phyloP scores from a whole-genome alignment of 2,329 filamentous ascomycete species.

The Cercospora zeae-maydis region DNA sequence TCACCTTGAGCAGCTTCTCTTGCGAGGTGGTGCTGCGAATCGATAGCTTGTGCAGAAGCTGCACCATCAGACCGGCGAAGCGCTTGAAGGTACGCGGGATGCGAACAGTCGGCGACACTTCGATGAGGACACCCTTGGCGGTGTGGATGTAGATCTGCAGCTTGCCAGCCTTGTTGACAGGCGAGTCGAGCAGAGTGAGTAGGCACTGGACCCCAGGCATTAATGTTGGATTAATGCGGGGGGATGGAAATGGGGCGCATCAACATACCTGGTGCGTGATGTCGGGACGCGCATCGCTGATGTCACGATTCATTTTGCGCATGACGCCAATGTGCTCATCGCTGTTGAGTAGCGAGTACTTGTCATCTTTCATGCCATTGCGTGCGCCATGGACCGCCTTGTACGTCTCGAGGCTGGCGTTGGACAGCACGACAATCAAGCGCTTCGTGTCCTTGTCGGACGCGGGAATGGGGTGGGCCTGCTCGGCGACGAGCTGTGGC shows the following conservation, averaged over 20 bases:
- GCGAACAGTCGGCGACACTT: slow-evolving; percentile 95
- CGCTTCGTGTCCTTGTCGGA: slow-evolving; percentile 88
- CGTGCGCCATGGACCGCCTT: slow-evolving; percentile 65
- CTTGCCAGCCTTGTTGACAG: slow-evolving; percentile 96
- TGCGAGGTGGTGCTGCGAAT: slow-evolving; percentile 96
- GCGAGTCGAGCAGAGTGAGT: slow-evolving; percentile 92
- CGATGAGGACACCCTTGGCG: slow-evolving; percentile 92
- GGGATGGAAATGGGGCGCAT: slow-evolving; percentile 14
- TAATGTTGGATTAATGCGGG: slow-evolving; percentile 24
- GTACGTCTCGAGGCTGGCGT: slow-evolving; percentile 97
- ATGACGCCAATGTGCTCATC: slow-evolving; percentile 99
- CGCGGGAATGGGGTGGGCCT: slow-evolving; percentile 76
- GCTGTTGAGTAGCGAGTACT: slow-evolving; percentile 96
- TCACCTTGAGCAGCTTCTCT: slow-evolving; percentile 95
- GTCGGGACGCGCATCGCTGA: slow-evolving; percentile 94
- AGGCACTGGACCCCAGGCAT: slow-evolving; percentile 65
- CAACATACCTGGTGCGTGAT: slow-evolving; percentile 87
- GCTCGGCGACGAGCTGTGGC: slow-evolving; percentile 88
- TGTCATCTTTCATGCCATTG: slow-evolving; percentile 66
- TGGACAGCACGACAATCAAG: slow-evolving; percentile 91
- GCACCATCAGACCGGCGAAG: slow-evolving; percentile 97
- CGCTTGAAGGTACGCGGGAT: slow-evolving; percentile 98
- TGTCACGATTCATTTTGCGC: slow-evolving; percentile 99
- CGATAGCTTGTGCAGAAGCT: slow-evolving; percentile 89
- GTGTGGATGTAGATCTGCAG: slow-evolving; percentile 99